Base-by-base conservation (phyloP, 164 flowering plant species). In the Tetracentron sinense region DNA sequence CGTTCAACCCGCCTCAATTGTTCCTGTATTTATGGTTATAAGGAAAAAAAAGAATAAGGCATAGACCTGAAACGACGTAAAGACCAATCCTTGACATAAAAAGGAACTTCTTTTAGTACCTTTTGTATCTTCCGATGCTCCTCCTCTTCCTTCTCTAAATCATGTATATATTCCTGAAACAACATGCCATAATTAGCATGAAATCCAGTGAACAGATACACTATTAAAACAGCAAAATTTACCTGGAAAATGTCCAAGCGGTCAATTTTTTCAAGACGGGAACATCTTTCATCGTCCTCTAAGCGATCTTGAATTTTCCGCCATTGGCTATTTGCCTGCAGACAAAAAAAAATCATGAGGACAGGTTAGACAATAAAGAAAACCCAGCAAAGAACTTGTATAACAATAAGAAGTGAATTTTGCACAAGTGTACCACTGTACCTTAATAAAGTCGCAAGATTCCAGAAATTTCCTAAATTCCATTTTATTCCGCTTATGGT, bases 201-300 rank as follows among this genome's bases (percentile, higher is more conserved):
- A 44, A 59, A 35, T 38, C 22, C 28, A 19, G n/a, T 61, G 12
- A 8, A n/a, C 38, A 53, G 21, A 28, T 28, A 3, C 7, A n/a
- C 56, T 20, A 27, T 27, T 55, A 61, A 56, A 64, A 28, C 29
- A 53, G 6, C 14, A 49, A 26, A 62, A 48, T 16, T 62, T 62
- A 86, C 97, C 87, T 92, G 96, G 61, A 83, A 93, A 62, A 83
- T 81, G 59, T 85, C 84, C 74, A 93, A 74, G 51, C 98, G 89
- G 28, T 90, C 97, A 70, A 93, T 76, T 68, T 93, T 90, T 68
- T 90, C 96, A 65, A 93, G 96, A 25, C 96, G 83, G 33, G 81
- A 79, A 63, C 92, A 87, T 64, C 95, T 82, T 68, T 90, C 98
- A 85, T 89, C 95, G 75, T 87, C 98, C 70, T 90, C 98, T 58